phyloP scores from a whole-genome alignment of 1,139 yeast species.

The Candida sp. region DNA sequence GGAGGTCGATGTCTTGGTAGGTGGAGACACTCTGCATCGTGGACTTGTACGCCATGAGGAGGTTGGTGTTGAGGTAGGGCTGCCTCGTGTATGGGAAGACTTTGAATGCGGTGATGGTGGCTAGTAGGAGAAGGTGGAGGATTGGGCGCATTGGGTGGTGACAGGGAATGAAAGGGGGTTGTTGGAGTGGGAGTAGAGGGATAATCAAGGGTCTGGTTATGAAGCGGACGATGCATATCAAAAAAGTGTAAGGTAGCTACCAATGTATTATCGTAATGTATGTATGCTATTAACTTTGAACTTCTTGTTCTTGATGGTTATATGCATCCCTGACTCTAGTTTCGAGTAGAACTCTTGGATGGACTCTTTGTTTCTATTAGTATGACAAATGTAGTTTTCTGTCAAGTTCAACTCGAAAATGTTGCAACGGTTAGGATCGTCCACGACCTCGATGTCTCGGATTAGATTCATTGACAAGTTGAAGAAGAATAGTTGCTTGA shows the following conservation, averaged over 20 bases:
- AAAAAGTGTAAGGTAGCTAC: neutral
- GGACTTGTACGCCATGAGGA: conserved; percentile 4
- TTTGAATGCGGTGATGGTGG: no score
- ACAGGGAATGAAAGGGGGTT: no score
- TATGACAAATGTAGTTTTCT: conserved; percentile 18
- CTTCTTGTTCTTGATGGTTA: conserved; percentile 19
- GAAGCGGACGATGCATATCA: no score
- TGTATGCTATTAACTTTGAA: conserved; percentile 32
- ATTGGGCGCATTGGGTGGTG: no score
- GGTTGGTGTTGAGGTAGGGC: conserved; percentile 1
- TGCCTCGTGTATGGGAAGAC: conserved; percentile 2
- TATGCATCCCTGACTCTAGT: conserved; percentile 26
- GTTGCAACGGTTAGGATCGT: conserved; percentile 8
- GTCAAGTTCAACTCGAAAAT: conserved; percentile 22
- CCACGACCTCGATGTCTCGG: conserved; percentile 8
- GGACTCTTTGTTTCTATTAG: conserved; percentile 10
- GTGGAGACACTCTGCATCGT: neutral
- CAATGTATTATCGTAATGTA: conserved; percentile 14
- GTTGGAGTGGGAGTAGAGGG: no score
- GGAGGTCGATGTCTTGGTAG: neutral
- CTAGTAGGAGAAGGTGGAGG: no score
- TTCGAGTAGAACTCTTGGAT: conserved; percentile 25
- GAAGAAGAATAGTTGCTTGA: conserved; percentile 18
- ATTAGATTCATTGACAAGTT: conserved; percentile 27
- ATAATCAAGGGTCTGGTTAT: no score